These are phyloP conservation scores for Phialemoniopsis sp. DNA, from an alignment of 2,329 filamentous ascomycete genomes.

Conservation along the genomic window DNA sequence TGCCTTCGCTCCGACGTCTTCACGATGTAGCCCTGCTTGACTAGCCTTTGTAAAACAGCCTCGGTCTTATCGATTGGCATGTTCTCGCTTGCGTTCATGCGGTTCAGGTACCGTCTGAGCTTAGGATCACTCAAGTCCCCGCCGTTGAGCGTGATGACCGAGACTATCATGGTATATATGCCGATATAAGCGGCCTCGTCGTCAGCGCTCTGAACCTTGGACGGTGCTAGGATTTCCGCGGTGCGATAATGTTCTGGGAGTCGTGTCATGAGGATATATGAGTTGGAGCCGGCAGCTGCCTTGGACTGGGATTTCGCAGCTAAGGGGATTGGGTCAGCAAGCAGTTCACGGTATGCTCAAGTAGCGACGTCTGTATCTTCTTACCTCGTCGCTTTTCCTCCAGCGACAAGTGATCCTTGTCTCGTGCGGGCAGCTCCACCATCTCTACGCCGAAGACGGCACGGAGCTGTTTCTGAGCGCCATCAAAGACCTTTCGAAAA, in stretches of 20 bases:
- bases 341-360: not conserved
- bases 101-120: constrained; percentile 68
- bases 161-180: constrained; percentile 75
- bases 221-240: constrained; percentile 64
- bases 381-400: constrained; percentile 71
- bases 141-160: constrained; percentile 72
- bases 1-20: constrained; percentile 61
- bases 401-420: constrained; percentile 67
- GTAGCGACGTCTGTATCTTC: constrained; percentile 17
- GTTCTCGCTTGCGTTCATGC: constrained; percentile 71
- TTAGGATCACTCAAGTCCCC: constrained; percentile 73
- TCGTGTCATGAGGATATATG: constrained; percentile 73
- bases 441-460: constrained; percentile 89
- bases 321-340: constrained; percentile 2
- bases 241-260: constrained; percentile 65
- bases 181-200: constrained; percentile 77
- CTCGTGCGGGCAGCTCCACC: constrained; percentile 73
- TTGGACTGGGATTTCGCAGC: constrained; percentile 46
- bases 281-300: constrained; percentile 51
- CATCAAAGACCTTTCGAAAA: constrained; percentile 74
- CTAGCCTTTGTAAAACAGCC: constrained; percentile 67
- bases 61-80: constrained; percentile 56
- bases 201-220: constrained; percentile 58
- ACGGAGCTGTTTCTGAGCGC: constrained; percentile 69
- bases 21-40: constrained; percentile 79